Conservation (phyloP, 2,329 filamentous ascomycete species). For the Aspergillaceae sp. region DNA sequence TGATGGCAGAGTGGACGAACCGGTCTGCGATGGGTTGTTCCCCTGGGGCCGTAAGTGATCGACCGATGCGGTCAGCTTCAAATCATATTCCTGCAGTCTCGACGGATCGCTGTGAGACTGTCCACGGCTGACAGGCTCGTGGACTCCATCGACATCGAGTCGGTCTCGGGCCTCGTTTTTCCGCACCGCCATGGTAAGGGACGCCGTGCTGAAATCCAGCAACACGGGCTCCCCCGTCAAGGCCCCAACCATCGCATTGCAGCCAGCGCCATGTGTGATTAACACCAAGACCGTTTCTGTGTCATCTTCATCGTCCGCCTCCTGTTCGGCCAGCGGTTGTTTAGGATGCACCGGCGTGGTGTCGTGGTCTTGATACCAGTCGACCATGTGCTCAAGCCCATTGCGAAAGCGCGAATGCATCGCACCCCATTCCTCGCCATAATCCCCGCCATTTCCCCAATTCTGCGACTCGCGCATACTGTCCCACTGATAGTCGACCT, state of each 20-base stretch:
- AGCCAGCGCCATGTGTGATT: slow-evolving; percentile 90
- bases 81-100: slow-evolving; percentile 48
- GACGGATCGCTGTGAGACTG: slow-evolving; percentile 17
- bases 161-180: slow-evolving; percentile 33
- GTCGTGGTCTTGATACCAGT: slow-evolving; percentile 64
- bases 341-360: neutral
- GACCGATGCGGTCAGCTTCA: slow-evolving; percentile 52
- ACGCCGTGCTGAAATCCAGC: slow-evolving; percentile 81
- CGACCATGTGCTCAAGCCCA: slow-evolving; percentile 68
- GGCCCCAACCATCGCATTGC: slow-evolving; percentile 88
- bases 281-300: slow-evolving; percentile 73
- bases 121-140: slow-evolving; percentile 4
- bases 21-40: slow-evolving; percentile 21
- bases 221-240: slow-evolving; percentile 86
- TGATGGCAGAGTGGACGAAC: slow-evolving; percentile 15
- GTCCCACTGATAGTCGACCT: slow-evolving; percentile 94
- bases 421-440: slow-evolving; percentile 87
- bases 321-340: slow-evolving; percentile 16
- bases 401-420: slow-evolving; percentile 88
- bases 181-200: slow-evolving; percentile 76
- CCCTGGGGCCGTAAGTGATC: slow-evolving; percentile 50
- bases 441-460: slow-evolving; percentile 81
- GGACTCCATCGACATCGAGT: slow-evolving; percentile 3
- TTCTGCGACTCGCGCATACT: slow-evolving; percentile 68
- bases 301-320: slow-evolving; percentile 52